Conservation (phyloP, 805 yeast genomes). For the Kuraishia cidri region DNA sequence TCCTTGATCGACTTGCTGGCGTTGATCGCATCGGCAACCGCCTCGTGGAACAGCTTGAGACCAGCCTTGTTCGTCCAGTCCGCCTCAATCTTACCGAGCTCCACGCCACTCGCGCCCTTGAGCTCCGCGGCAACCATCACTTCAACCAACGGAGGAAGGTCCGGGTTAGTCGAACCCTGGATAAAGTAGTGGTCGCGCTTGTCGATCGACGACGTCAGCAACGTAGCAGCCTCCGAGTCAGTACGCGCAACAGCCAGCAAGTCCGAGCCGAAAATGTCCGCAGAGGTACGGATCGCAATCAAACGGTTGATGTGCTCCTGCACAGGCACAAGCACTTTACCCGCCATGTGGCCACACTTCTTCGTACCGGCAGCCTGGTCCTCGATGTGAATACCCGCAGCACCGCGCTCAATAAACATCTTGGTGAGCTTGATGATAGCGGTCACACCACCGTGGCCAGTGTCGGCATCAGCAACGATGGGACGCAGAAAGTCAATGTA, state of each 20-base stretch:
- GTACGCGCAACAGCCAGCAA: conserved; percentile 89
- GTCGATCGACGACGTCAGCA: conserved; percentile 89
- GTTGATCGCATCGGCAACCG: conserved; percentile 77
- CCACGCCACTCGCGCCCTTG: conserved; percentile 63
- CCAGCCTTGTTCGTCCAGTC: conserved; percentile 82
- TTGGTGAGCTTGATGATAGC: conserved; percentile 94
- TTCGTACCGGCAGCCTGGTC: conserved; percentile 99
- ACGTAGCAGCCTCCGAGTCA: conserved; percentile 96
- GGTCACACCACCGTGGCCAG: conserved; percentile 98
- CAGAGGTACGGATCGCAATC: conserved; percentile 89
- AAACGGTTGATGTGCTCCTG: conserved; percentile 95
- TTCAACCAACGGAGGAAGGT: conserved; percentile 62
- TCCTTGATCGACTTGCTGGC: conserved; percentile 41
- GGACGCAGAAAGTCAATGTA: conserved; percentile 89
- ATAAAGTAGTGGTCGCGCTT: conserved; percentile 90
- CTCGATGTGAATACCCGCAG: conserved; percentile 97
- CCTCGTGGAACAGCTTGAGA: conserved; percentile 83
- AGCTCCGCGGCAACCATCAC: conserved; percentile 78
- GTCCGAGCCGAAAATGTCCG: conserved; percentile 86
- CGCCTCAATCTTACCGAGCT: conserved; percentile 63
- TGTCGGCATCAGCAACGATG: conserved; percentile 94
- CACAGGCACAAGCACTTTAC: conserved; percentile 93
- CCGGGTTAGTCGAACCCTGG: conserved; percentile 85
- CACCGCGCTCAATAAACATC: conserved; percentile 95
- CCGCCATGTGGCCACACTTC: conserved; percentile 99